phyloP scores from a whole-genome alignment of 78 protist genomes.

The Emiliania huxleyi region DNA sequence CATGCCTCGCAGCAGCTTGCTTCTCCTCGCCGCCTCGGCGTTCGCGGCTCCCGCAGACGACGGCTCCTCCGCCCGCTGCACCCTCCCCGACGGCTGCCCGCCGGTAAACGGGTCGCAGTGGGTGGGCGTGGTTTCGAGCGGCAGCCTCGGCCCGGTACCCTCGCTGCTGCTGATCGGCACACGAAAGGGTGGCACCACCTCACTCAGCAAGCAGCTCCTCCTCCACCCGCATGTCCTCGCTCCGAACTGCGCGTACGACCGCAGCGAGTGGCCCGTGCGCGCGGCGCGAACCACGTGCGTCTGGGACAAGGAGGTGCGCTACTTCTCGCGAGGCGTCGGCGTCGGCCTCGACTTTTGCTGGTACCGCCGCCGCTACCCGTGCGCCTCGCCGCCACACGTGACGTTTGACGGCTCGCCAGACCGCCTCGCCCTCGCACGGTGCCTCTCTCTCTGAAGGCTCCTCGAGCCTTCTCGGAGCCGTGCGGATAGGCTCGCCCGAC shows the following conservation, averaged over 20 bases:
- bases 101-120: too few species aligned
- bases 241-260: not conserved
- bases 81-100: too few species aligned
- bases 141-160: not conserved
- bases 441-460: too few species aligned
- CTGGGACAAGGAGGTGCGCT: constrained; percentile 4
- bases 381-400: not conserved
- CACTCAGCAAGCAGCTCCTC: not conserved
- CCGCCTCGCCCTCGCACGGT: too few species aligned
- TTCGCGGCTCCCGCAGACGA: too few species aligned
- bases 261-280: not conserved
- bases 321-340: not conserved
- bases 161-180: not conserved
- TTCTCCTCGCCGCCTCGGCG: too few species aligned
- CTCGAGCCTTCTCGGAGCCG: too few species aligned
- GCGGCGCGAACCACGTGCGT: not conserved
- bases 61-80: too few species aligned
- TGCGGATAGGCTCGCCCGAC: too few species aligned
- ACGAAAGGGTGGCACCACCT: not conserved
- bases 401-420: not conserved
- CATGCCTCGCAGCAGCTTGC: too few species aligned
- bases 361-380: not conserved
- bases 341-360: not conserved
- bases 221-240: not conserved
- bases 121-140: too few species aligned